Evolutionary conservation across 1,284 basidiomycete species (phyloP), one percentile per base, ranked within the genome.

Genomic region (Grifola frondosa): DNA sequence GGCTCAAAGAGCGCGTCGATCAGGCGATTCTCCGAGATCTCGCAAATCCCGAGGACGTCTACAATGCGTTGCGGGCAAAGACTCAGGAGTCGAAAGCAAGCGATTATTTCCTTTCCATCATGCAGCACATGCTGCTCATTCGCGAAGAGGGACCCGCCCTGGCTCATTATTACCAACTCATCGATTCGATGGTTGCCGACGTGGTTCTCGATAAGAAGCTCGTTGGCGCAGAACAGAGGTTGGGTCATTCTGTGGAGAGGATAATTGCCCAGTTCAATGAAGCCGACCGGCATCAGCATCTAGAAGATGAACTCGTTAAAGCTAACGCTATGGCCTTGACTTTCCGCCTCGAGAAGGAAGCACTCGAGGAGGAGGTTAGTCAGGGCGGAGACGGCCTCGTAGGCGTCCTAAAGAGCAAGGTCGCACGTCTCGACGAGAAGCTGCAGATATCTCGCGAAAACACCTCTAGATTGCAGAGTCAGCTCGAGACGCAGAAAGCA

Each of bases 131-230:
- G 43, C 71, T 98, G 26, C 78, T 99, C 48, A 91, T 99, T 53
- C 81, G 87, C 48, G 88, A 91, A 53, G 92, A 97, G 47, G 91
- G 88, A 3, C 84, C 88, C 24, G 78, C 85, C 24, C 78, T 91
- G 61, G 80, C 81, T 24, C 88, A 94, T 56, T 91, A 95, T 66
- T 97, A 91, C 66, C 92, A 94, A 66, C 79, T 99, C 36, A 80
- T 99, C 57, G 93, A 98, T 63, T 86, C 89, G n/a, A 74, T 98
- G 37, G 81, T 99, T 35, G 86, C 91, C 24, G 90, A 95, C 56
- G 84, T 99, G 33, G 94, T 98, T 19, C 80, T 97, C 69, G 93
- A 97, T 66, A 91, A 93, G 65, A 90, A 91, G 56, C 77, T 93
- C 37, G 80, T 78, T 22, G 89, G 91, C 24, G 90, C 93, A 21